A percentile compares a stretch with the other conserved stretches of the same genome.
phyloP scores from a whole-genome alignment of 2,329 filamentous ascomycete genomes.

The Hortaea werneckii region DNA sequence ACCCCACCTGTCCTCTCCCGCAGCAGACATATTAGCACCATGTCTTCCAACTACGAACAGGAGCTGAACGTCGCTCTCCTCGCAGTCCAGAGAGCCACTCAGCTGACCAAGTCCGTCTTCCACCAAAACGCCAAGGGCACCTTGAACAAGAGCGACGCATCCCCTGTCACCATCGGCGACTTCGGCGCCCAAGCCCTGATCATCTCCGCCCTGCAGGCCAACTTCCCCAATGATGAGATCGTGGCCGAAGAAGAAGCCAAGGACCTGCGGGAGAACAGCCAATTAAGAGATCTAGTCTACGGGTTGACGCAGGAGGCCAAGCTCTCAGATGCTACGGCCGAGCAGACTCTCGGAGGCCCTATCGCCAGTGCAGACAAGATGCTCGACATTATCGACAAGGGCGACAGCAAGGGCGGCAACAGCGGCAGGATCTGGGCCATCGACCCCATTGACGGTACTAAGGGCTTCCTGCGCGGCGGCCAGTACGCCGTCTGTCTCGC shows the following conservation, averaged over 20 bases:
- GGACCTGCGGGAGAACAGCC: constrained; percentile 60
- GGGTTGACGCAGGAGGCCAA: constrained; percentile 63
- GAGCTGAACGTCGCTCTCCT: constrained; percentile 79
- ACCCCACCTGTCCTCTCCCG: not conserved
- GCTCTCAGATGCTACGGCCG: constrained; percentile 58
- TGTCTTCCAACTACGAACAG: constrained; percentile 51
- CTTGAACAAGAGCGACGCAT: constrained; percentile 86
- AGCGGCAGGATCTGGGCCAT: constrained; percentile 86
- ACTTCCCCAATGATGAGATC: constrained; percentile 83
- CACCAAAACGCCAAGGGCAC: constrained; percentile 90
- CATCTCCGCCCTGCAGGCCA: constrained; percentile 76
- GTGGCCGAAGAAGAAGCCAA: constrained; percentile 92
- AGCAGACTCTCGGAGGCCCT: constrained; percentile 54
- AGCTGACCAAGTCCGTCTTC: constrained; percentile 69
- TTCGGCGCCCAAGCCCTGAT: constrained; percentile 96
- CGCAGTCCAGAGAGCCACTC: constrained; percentile 72
- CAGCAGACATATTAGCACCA: constrained; percentile 10
- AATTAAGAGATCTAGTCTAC: constrained; percentile 71
- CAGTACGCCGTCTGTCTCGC: constrained; percentile 95
- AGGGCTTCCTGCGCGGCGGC: constrained; percentile 89
- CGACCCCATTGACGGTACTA: constrained; percentile 95
- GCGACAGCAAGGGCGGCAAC: constrained; percentile 58
- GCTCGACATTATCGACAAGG: constrained; percentile 48
- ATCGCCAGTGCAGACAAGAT: constrained; percentile 55
- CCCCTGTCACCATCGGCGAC: constrained; percentile 94